Percentiles rank a stretch among this genome's conserved stretches.
Conservation (phyloP, 495 filamentous ascomycete genomes). For the Xylaria palmicola region DNA sequence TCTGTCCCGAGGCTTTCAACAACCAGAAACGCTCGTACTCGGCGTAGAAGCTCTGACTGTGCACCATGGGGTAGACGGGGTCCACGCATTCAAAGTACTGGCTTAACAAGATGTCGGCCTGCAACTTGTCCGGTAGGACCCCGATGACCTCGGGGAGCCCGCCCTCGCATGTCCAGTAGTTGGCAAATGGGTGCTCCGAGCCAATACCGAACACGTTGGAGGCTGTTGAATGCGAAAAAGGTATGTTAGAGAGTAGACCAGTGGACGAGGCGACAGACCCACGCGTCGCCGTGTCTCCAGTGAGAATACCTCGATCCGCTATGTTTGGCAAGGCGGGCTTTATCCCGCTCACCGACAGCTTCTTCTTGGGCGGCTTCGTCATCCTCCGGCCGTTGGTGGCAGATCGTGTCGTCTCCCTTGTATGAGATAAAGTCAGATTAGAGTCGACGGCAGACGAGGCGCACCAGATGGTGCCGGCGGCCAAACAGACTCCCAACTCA, state of each 20-base stretch:
- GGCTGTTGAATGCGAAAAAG: slow-evolving; percentile 59
- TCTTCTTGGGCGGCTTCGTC: slow-evolving; percentile 57
- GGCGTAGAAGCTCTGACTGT: slow-evolving; percentile 62
- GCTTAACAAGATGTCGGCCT: slow-evolving; percentile 66
- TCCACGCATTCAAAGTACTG: slow-evolving; percentile 75
- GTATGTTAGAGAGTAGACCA: slow-evolving; percentile 65
- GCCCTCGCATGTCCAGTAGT: slow-evolving; percentile 75
- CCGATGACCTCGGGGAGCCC: slow-evolving; percentile 68
- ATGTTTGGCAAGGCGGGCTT: slow-evolving; percentile 44
- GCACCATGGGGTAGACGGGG: slow-evolving; percentile 71
- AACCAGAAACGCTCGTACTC: slow-evolving; percentile 74
- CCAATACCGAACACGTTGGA: slow-evolving; percentile 70
- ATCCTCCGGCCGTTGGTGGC: slow-evolving; percentile 54
- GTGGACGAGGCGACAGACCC: slow-evolving; percentile 49
- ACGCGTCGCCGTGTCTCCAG: slow-evolving; percentile 32
- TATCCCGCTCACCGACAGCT: slow-evolving; percentile 29
- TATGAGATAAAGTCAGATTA: slow-evolving; percentile 4
- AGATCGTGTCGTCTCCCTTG: slow-evolving; percentile 49
- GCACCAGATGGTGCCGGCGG: neutral
- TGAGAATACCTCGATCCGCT: slow-evolving; percentile 44
- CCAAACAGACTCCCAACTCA: slow-evolving; percentile 35
- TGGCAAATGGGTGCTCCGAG: slow-evolving; percentile 66
- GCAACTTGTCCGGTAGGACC: slow-evolving; percentile 66
- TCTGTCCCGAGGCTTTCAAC: slow-evolving; percentile 47
- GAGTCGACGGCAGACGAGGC: slow-evolving; percentile 1